Percentiles rank a stretch among this genome's conserved stretches.
Conservation (phyloP, 2,329 filamentous ascomycete genomes). For the Calonectria pauciramosa region DNA sequence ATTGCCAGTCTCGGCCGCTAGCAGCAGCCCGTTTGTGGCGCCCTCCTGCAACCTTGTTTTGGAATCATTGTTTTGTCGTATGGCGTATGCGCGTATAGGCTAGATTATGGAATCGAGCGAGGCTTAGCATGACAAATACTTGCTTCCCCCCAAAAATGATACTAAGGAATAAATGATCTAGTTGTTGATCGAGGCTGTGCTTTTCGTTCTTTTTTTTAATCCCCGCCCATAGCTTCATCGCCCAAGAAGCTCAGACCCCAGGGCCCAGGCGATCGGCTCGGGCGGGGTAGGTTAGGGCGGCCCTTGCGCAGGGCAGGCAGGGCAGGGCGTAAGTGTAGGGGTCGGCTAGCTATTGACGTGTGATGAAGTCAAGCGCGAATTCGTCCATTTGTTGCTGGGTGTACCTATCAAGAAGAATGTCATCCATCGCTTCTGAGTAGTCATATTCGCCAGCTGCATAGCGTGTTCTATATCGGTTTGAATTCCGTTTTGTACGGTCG, state of each 20-base stretch:
- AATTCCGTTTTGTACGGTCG: background rate
- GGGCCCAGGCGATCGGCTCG: background rate
- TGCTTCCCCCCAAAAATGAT: background rate
- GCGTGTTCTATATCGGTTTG: background rate
- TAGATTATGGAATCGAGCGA: background rate
- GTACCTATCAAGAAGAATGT: background rate
- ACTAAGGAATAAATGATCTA: background rate
- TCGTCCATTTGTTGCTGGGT: background rate
- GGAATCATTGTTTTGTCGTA: background rate
- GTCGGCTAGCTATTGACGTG: background rate
- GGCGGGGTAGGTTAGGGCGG: background rate
- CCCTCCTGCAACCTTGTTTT: background rate
- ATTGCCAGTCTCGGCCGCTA: slow-evolving; percentile 35
- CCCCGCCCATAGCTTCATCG: background rate
- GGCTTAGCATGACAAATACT: background rate
- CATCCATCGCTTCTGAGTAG: background rate
- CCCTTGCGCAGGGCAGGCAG: background rate
- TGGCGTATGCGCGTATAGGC: too few relatives aligned
- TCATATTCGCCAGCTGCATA: background rate
- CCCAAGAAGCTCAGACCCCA: background rate
- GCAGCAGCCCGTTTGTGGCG: background rate
- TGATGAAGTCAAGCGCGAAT: background rate
- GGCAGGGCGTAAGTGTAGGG: background rate
- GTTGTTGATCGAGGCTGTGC: background rate
- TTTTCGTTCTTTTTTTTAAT: background rate